Evolutionary conservation across 2,329 filamentous ascomycete species (phyloP).

Genomic region (Colletotrichum cuscutae): DNA sequence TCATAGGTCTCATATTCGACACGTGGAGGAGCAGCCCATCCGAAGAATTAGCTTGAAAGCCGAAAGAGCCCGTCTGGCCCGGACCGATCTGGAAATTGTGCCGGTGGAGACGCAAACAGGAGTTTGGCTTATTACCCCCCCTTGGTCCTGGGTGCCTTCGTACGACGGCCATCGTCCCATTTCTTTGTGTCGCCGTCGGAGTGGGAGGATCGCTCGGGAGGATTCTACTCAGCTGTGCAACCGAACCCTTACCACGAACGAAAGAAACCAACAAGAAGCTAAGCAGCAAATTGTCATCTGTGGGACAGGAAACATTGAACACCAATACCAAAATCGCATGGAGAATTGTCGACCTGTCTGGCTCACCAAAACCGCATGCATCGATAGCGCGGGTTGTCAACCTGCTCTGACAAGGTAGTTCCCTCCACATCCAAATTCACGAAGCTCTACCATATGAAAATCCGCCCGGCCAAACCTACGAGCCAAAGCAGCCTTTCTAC

Average conservation of each 20-base stretch:
- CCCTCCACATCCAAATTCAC: constrained; percentile 11
- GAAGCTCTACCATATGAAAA: constrained; percentile 13
- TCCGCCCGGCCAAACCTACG: constrained; percentile 8
- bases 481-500: background rate
- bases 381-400: constrained; percentile 29
- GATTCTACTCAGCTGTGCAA: constrained; percentile 22
- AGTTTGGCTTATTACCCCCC: constrained; percentile 11
- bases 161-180: constrained; percentile 22
- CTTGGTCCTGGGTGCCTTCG: constrained; percentile 19
- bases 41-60: constrained; percentile 9
- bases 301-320: background rate
- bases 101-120: constrained; percentile 30
- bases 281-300: background rate
- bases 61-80: constrained; percentile 14
- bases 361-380: constrained; percentile 27
- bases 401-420: constrained; percentile 33
- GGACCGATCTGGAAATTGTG: constrained; percentile 23
- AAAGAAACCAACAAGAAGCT: background rate
- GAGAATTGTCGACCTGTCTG: constrained; percentile 16
- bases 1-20: constrained; percentile 26
- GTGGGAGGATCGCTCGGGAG: constrained; percentile 10
- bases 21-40: constrained; percentile 25
- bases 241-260: constrained; percentile 13
- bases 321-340: constrained; percentile 18
- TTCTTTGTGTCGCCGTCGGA: constrained; percentile 13